Evolutionary conservation across 139 green algal genomes (phyloP), one percentile per base, ranked within the genome.

Genomic region (Chlamydomonas sphaeroides): DNA sequence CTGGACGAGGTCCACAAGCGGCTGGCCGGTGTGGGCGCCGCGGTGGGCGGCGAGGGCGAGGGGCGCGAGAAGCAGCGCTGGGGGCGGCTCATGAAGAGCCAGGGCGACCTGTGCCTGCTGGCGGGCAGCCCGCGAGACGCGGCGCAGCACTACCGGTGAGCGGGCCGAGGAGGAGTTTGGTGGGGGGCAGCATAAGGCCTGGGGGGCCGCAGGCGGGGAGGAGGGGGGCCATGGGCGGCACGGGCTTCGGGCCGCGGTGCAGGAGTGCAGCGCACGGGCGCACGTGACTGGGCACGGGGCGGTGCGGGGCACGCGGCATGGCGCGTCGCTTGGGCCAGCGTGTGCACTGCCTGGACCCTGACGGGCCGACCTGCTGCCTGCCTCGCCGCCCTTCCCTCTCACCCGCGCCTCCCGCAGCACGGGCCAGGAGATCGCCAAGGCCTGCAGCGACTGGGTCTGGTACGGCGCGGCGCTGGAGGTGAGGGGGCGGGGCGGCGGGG

Each of bases 71-170:
- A 92, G 87, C 81, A 86, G 86, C 86, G 92, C 23, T 94, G 96
- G 77, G 93, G 90, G 2, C 88, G 95, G 66, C 86, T 98, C 61
- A 89, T 94, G 68, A 98, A 98, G 84, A 80, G 85, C 0, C 94
- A 97, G 85, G 95, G 94, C 1, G 95, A 98, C 81, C 85, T 93
- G 80, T 92, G 87, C 71, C 86, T 98, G 66, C 83, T 98, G 68
- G 89, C 92, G 14, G 95, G 94, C 6, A 95, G 90, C 0, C 91
- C 95, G 0, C 36, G 79, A 18, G 95, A 98, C 67, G 95, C 95
- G 0, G 66, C 78, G 57, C 88, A 94, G 36, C 91, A 98, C 80
- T 80, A 71, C 74, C 68, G 61, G 74, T 80, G 41, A 5, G 38
- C 10, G 38, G 38, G 38, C 1, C 15, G 65, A 2, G n/a, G 36